Evolutionary conservation across 495 filamentous ascomycete species (phyloP).

Genomic region (Annulohypoxylon nitens): DNA sequence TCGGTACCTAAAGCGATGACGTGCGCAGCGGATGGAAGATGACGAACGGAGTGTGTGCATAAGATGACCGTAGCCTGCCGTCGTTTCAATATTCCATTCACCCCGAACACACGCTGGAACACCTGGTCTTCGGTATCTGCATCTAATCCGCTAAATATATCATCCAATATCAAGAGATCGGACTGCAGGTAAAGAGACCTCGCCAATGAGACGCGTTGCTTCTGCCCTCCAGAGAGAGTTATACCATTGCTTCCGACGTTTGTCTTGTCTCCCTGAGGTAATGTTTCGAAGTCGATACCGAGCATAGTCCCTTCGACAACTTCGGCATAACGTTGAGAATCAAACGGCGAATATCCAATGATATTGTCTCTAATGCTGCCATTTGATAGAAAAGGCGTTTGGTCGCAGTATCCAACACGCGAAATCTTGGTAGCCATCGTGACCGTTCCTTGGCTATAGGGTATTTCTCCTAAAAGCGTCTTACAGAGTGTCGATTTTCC

Average conservation of each 20-base stretch:
- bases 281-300: conserved; percentile 63
- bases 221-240: conserved; percentile 74
- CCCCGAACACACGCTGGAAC: conserved; percentile 68
- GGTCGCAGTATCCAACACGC: conserved; percentile 53
- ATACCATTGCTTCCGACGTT: conserved; percentile 74
- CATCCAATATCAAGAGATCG: conserved; percentile 69
- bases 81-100: conserved; percentile 65
- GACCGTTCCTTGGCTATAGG: conserved; percentile 47
- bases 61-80: conserved; percentile 65
- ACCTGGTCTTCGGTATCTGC: conserved; percentile 70
- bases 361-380: conserved; percentile 71
- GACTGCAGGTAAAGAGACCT: conserved; percentile 69
- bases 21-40: conserved; percentile 60
- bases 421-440: conserved; percentile 20
- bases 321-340: conserved; percentile 70
- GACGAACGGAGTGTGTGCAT: conserved; percentile 56
- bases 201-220: conserved; percentile 72
- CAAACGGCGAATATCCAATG: conserved; percentile 62
- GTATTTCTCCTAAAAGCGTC: conserved; percentile 64
- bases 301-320: conserved; percentile 76
- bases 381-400: conserved; percentile 68
- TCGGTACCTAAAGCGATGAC: conserved; percentile 58
- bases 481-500: conserved; percentile 67
- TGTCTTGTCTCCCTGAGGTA: conserved; percentile 70
- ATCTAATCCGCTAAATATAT: conserved; percentile 73